These are phyloP conservation scores for Xylona heveae DNA, from an alignment of 495 filamentous ascomycete species.

Conservation along the genomic window DNA sequence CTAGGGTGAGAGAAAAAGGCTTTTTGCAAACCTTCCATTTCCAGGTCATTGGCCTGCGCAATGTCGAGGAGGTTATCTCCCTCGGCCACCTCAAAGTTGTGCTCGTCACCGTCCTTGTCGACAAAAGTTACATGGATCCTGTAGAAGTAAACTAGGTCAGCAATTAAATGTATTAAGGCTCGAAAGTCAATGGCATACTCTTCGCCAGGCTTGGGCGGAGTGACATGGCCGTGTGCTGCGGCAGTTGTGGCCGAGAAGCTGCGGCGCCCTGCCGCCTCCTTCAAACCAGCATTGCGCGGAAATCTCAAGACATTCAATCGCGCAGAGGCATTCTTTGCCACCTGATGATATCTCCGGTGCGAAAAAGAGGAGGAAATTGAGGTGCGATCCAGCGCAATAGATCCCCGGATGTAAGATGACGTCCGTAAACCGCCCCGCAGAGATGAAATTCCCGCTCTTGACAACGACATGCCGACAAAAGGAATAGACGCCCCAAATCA, in stretches of 20 bases:
- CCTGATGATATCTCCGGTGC: too few species aligned
- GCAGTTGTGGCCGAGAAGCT: slow-evolving; percentile 43
- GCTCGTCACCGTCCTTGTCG: slow-evolving; percentile 66
- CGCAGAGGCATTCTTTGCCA: too few species aligned
- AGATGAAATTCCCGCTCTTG: too few species aligned
- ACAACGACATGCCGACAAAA: too few species aligned
- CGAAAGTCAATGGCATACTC: slow-evolving; percentile 35
- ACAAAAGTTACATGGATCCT: slow-evolving; percentile 84
- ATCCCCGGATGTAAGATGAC: too few species aligned
- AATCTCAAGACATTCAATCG: too few species aligned
- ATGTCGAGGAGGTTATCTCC: slow-evolving; percentile 91
- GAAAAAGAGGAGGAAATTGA: too few species aligned
- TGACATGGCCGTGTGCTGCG: slow-evolving; percentile 53
- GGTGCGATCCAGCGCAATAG: too few species aligned
- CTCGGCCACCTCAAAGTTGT: slow-evolving; percentile 55
- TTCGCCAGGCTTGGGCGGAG: slow-evolving; percentile 76
- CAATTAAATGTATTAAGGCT: slow-evolving; percentile 1
- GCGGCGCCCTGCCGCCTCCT: too few species aligned
- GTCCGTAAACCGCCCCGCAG: too few species aligned
- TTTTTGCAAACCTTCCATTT: slow-evolving; percentile 62
- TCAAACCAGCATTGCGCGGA: too few species aligned
- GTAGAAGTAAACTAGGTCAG: slow-evolving; percentile 1
- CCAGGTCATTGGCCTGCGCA: slow-evolving; percentile 80
- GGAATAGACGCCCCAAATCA: too few species aligned
- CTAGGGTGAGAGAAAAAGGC: neutral